Percentiles rank a stretch among this genome's conserved stretches.
Evolutionary conservation across 2,329 filamentous ascomycete species (phyloP).

Genomic region (Fusarium xylarioides): DNA sequence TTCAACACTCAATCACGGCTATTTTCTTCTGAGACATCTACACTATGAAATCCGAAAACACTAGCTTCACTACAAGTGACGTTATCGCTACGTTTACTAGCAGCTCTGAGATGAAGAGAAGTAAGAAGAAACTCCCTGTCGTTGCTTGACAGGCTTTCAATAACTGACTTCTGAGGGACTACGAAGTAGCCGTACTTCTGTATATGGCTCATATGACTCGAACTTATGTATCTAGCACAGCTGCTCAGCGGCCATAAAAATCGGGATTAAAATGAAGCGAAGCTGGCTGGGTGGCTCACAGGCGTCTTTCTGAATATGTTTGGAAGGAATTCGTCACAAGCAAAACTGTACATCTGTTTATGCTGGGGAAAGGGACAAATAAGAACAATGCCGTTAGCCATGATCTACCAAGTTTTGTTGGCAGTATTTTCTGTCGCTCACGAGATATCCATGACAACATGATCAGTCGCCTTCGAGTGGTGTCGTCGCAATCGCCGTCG

Average conservation of each 20-base stretch:
- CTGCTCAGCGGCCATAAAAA: neutral
- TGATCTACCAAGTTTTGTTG: neutral
- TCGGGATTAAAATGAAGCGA: too few relatives aligned
- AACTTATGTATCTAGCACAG: too few relatives aligned
- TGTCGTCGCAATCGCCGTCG: neutral
- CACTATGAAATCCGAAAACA: neutral
- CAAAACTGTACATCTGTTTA: neutral
- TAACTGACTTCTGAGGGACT: neutral
- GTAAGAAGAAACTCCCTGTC: neutral
- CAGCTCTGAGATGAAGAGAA: neutral
- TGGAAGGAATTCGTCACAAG: neutral
- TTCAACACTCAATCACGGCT: too few relatives aligned
- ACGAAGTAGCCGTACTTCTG: neutral
- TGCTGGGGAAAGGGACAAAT: neutral
- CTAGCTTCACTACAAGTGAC: neutral
- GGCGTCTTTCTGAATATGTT: neutral
- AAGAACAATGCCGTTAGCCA: neutral
- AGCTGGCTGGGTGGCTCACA: neutral
- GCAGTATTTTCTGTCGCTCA: neutral
- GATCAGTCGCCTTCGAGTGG: too few relatives aligned
- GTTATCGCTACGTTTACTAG: accelerated
- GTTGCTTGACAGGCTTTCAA: too few relatives aligned
- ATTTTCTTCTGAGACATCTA: neutral
- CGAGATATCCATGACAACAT: neutral
- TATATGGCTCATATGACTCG: neutral